Evolutionary conservation across 1,284 basidiomycete genomes (phyloP).

Genomic region (Paramarasmius palmivorus): DNA sequence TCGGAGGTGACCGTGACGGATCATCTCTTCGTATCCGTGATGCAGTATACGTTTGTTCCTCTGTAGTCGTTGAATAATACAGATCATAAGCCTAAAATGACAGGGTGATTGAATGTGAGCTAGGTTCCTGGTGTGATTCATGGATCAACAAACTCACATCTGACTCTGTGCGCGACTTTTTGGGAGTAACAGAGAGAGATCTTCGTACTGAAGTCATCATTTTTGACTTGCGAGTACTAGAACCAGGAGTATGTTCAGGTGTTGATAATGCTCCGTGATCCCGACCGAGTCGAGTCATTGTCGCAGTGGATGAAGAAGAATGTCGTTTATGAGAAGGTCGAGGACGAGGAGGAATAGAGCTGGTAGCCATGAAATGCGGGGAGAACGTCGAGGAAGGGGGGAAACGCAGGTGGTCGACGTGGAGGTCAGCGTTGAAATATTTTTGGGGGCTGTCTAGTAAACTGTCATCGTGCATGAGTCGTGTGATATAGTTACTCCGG

Average conservation of each 20-base stretch:
- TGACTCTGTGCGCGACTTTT: slow-evolving; percentile 32
- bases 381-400: too few species aligned
- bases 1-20: slow-evolving; percentile 50
- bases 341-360: not conserved
- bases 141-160: not conserved
- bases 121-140: too few species aligned
- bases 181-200: slow-evolving; percentile 32
- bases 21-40: slow-evolving; percentile 42
- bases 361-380: not conserved
- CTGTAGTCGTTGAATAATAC: slow-evolving; percentile 1
- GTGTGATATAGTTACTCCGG: not conserved
- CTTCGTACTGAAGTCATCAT: slow-evolving; percentile 46
- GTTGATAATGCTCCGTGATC: not conserved
- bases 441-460: too few species aligned
- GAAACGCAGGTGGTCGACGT: too few species aligned
- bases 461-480: too few species aligned
- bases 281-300: not conserved
- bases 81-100: not conserved
- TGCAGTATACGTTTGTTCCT: slow-evolving; percentile 32
- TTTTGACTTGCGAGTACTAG: slow-evolving; percentile 28
- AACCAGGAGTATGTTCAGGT: not conserved
- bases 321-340: slow-evolving; percentile 11
- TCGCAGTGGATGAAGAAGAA: slow-evolving; percentile 3
- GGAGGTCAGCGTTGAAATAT: too few species aligned
- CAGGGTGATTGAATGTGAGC: too few species aligned